phyloP scores from a whole-genome alignment of 352 stramenopile genomes.

The Phytophthora multivora region DNA sequence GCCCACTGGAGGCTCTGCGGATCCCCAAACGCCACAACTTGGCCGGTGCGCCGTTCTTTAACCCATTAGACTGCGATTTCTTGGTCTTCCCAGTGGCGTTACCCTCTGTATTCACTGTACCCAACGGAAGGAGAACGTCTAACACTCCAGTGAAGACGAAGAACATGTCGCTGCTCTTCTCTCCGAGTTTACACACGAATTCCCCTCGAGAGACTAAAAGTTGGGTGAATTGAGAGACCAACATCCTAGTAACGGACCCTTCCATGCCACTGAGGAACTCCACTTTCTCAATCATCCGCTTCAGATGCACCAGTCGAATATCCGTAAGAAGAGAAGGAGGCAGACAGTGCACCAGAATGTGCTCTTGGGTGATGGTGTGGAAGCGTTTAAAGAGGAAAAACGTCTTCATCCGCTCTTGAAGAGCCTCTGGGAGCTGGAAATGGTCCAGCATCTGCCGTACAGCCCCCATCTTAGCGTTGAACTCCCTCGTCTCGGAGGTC shows the following conservation, averaged over 20 bases:
- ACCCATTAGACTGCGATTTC: not conserved
- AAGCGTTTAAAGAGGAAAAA: constrained; percentile 76
- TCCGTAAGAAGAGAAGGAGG: constrained; percentile 72
- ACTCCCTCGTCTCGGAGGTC: constrained; percentile 65
- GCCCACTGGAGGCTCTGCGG: constrained; percentile 3
- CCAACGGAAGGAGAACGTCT: constrained; percentile 39
- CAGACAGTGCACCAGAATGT: constrained; percentile 57
- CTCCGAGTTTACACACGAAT: constrained; percentile 60
- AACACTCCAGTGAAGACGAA: constrained; percentile 72
- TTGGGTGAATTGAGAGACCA: constrained; percentile 75
- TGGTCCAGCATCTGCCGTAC: constrained; percentile 61
- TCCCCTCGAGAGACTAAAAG: constrained; percentile 60
- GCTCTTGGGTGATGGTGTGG: constrained; percentile 74
- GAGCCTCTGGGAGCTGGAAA: constrained; percentile 47
- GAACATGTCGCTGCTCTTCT: constrained; percentile 72
- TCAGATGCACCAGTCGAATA: constrained; percentile 65
- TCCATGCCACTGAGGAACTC: constrained; percentile 66
- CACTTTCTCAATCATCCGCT: constrained; percentile 75
- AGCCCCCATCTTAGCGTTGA: constrained; percentile 55
- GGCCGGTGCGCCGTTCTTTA: constrained; percentile 7
- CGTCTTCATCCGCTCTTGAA: constrained; percentile 59
- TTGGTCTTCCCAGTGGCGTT: not conserved
- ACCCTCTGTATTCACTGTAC: constrained; percentile 11
- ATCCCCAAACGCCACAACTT: constrained; percentile 30
- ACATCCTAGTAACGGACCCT: constrained; percentile 59